Evolutionary conservation across 2,329 filamentous ascomycete species (phyloP).

Genomic region (Cadophora luteo-olivacea): DNA sequence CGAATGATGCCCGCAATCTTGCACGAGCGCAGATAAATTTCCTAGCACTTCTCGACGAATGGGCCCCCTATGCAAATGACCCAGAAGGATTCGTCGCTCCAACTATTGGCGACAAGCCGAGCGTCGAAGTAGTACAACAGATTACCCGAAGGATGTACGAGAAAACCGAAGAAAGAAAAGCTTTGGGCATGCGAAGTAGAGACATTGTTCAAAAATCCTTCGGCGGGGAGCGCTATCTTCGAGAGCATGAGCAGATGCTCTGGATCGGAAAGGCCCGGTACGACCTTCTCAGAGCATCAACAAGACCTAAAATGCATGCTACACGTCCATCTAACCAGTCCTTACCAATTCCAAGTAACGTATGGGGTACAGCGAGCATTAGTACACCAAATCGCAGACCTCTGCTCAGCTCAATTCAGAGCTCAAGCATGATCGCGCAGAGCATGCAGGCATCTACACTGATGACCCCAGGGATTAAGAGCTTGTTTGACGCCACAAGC

Average conservation of each 20-base stretch:
- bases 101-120: constrained; percentile 47
- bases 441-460: constrained; percentile 27
- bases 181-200: constrained; percentile 63
- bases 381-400: constrained; percentile 14
- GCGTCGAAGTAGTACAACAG: constrained; percentile 54
- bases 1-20: constrained; percentile 65
- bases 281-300: neutral
- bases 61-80: constrained; percentile 60
- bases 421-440: constrained; percentile 27
- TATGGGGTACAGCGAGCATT: constrained; percentile 9
- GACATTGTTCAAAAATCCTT: constrained; percentile 65
- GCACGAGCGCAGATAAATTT: constrained; percentile 67
- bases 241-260: constrained; percentile 67
- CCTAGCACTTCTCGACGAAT: constrained; percentile 67
- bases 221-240: constrained; percentile 62
- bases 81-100: constrained; percentile 9
- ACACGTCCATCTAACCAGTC: neutral
- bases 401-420: constrained; percentile 26
- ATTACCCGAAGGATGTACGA: constrained; percentile 64
- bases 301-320: neutral
- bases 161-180: constrained; percentile 58
- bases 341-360: constrained; percentile 14
- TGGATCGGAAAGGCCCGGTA: constrained; percentile 43
- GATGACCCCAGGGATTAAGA: constrained; percentile 28
- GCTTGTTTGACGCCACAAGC: constrained; percentile 28